Percentiles rank a stretch among this genome's conserved stretches.
phyloP scores from a whole-genome alignment of 768 basidiomycete genomes.

The Macrocybe gigantea region DNA sequence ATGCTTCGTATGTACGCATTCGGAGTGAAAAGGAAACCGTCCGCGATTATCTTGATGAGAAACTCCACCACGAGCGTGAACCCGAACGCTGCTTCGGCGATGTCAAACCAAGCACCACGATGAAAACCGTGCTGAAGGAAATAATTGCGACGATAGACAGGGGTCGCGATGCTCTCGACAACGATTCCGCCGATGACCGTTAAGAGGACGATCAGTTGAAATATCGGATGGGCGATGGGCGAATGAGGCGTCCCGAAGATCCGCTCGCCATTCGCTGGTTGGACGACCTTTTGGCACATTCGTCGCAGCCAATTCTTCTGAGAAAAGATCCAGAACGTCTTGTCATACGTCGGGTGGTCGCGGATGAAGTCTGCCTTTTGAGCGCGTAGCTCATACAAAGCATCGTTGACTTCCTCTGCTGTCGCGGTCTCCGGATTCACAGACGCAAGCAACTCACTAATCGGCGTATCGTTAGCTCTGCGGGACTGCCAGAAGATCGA shows the following conservation, averaged over 20 bases:
- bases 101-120: conserved; percentile 83
- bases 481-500: not conserved
- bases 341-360: conserved; percentile 86
- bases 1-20: conserved; percentile 89
- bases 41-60: conserved; percentile 85
- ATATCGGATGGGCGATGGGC: conserved; percentile 58
- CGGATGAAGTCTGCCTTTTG: conserved; percentile 84
- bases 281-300: conserved; percentile 77
- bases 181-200: conserved; percentile 77
- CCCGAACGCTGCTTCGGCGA: conserved; percentile 71
- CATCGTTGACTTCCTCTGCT: conserved; percentile 55
- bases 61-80: conserved; percentile 75
- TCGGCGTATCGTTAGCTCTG: not conserved
- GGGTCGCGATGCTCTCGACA: conserved; percentile 81
- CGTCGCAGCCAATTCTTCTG: conserved; percentile 71
- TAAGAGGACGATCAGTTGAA: conserved; percentile 68
- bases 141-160: conserved; percentile 73
- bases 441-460: conserved; percentile 63
- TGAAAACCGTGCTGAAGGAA: conserved; percentile 50
- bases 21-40: conserved; percentile 87
- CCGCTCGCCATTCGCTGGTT: conserved; percentile 79
- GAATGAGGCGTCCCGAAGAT: conserved; percentile 76
- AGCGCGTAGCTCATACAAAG: conserved; percentile 62
- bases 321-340: conserved; percentile 83
- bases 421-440: conserved; percentile 47